Percentiles rank a stretch among this genome's conserved stretches.
Evolutionary conservation across 768 basidiomycete genomes (phyloP).

Genomic region (Sporobolomyces phaffii): DNA sequence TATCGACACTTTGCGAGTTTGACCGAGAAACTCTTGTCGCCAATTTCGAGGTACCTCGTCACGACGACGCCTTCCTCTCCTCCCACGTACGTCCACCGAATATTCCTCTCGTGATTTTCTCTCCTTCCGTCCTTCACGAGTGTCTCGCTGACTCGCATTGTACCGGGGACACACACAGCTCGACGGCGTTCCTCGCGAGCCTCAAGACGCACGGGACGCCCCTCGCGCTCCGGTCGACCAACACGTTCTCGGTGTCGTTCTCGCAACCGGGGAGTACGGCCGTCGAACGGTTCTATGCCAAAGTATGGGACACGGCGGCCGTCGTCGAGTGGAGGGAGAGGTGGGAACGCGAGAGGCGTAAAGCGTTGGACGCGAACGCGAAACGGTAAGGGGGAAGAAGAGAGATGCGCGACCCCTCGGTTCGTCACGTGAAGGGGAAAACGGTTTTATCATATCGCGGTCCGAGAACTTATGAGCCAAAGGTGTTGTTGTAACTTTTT

Average conservation of each 20-base stretch:
- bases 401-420: too few relatives aligned
- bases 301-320: neutral
- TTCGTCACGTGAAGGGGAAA: too few relatives aligned
- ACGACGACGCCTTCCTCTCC: neutral
- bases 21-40: constrained; percentile 56
- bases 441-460: too few relatives aligned
- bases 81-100: neutral
- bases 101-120: constrained; percentile 4
- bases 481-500: too few relatives aligned
- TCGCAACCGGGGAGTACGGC: neutral
- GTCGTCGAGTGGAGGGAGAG: neutral
- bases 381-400: too few relatives aligned
- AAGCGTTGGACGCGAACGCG: too few relatives aligned
- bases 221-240: constrained; percentile 5
- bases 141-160: neutral
- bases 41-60: neutral
- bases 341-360: constrained; percentile 7
- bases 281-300: constrained; percentile 23
- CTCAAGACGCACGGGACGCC: constrained; percentile 25
- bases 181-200: constrained; percentile 13
- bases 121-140: neutral
- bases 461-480: too few relatives aligned
- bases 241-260: constrained; percentile 3
- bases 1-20: constrained; percentile 74
- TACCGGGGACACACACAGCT: neutral